phyloP scores from a whole-genome alignment of 352 stramenopile species.

The Phytophthora melonis region DNA sequence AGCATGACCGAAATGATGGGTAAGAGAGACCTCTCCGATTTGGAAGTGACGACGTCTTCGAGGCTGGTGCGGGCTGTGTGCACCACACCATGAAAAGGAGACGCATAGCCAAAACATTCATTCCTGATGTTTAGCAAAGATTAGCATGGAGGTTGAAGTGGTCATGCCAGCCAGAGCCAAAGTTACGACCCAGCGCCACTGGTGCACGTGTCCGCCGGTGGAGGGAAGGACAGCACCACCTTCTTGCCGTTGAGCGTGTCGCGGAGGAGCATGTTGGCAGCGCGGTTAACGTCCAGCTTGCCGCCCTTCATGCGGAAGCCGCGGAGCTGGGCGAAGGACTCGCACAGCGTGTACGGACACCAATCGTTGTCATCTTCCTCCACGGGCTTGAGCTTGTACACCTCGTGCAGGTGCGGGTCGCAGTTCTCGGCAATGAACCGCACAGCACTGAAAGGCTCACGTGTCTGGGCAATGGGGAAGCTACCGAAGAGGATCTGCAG shows the following conservation, averaged over 20 bases:
- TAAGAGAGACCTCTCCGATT: conserved; percentile 11
- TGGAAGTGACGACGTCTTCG: neutral
- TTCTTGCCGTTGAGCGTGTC: conserved; percentile 87
- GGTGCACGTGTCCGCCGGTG: conserved; percentile 30
- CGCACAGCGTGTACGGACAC: conserved; percentile 81
- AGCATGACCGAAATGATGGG: conserved; percentile 28
- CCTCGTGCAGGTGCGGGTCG: conserved; percentile 65
- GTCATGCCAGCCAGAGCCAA: no score
- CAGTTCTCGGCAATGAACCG: conserved; percentile 90
- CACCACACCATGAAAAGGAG: conserved; percentile 7
- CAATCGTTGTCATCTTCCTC: conserved; percentile 80
- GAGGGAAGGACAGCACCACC: conserved; percentile 81
- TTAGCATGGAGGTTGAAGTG: no score
- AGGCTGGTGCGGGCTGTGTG: neutral
- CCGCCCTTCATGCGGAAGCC: conserved; percentile 81
- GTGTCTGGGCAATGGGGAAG: conserved; percentile 87
- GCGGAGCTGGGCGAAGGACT: conserved; percentile 77
- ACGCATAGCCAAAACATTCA: conserved; percentile 11
- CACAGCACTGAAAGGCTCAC: conserved; percentile 87
- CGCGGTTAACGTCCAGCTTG: conserved; percentile 79
- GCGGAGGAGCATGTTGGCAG: conserved; percentile 75
- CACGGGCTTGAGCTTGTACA: conserved; percentile 85
- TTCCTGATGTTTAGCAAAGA: neutral
- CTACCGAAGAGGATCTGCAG: conserved; percentile 87
- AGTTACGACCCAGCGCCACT: no score